A percentile compares a stretch with the other conserved stretches of the same genome.
These are phyloP conservation scores for Ambrosiella xylebori DNA, from an alignment of 2,329 filamentous ascomycete species.

Conservation along the genomic window DNA sequence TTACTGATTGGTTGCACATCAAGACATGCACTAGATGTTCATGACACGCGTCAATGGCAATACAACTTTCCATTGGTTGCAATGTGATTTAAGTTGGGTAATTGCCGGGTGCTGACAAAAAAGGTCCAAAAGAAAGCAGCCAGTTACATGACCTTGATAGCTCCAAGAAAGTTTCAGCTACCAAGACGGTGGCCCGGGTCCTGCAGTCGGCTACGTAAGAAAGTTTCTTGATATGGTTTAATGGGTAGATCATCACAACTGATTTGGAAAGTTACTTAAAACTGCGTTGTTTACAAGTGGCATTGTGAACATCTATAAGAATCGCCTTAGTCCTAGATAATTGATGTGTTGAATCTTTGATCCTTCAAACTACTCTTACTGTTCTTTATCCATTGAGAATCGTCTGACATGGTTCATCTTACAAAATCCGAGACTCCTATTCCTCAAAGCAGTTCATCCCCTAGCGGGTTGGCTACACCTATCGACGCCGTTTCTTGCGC, in stretches of 20 bases:
- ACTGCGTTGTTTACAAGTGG: neutral
- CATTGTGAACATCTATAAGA: neutral
- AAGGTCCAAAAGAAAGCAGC: neutral
- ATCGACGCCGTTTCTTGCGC: conserved; percentile 19
- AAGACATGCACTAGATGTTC: too few relatives aligned
- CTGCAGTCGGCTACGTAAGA: neutral
- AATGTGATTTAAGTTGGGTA: neutral
- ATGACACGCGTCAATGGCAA: too few relatives aligned
- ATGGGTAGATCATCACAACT: neutral
- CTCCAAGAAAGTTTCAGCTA: neutral
- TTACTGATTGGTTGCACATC: too few relatives aligned
- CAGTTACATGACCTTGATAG: neutral
- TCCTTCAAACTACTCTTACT: neutral
- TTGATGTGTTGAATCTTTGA: neutral
- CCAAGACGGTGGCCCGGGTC: neutral
- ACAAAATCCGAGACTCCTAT: conserved; percentile 17
- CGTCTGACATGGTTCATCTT: conserved; percentile 30
- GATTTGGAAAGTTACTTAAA: neutral
- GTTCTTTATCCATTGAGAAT: neutral
- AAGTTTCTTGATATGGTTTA: neutral
- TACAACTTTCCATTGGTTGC: neutral
- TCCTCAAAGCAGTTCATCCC: neutral
- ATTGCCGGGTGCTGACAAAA: neutral
- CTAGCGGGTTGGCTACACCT: conserved; percentile 11
- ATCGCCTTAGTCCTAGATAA: neutral